These are phyloP conservation scores for Trichoderma asperellum DNA, from an alignment of 2,329 filamentous ascomycete genomes.

Conservation along the genomic window DNA sequence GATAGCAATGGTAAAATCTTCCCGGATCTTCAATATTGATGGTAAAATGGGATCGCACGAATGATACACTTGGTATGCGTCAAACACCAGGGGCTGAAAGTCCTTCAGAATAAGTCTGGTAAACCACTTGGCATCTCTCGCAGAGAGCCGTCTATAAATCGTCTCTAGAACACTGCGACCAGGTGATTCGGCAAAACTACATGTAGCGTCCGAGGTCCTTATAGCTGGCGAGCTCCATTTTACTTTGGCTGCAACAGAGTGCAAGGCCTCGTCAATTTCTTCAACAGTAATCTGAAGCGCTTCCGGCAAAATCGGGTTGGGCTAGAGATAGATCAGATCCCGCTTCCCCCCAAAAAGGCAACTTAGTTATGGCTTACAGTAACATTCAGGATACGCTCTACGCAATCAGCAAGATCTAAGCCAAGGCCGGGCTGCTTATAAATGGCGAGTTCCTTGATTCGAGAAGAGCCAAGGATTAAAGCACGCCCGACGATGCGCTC, in stretches of 20 bases:
- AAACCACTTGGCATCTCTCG: constrained; percentile 84
- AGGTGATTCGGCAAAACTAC: constrained; percentile 30
- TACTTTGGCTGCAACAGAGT: constrained; percentile 68
- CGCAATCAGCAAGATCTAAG: constrained; percentile 71
- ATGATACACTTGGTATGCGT: constrained; percentile 58
- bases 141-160: constrained; percentile 63
- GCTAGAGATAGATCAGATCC: constrained; percentile 42
- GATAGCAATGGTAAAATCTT: constrained; percentile 66
- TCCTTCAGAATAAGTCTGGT: constrained; percentile 79
- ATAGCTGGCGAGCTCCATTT: constrained; percentile 71
- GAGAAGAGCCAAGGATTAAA: constrained; percentile 65
- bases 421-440: constrained; percentile 63
- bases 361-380: constrained; percentile 52
- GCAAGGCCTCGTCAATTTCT: constrained; percentile 69
- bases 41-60: constrained; percentile 72
- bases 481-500: constrained; percentile 69
- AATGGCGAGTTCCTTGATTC: constrained; percentile 63
- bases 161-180: constrained; percentile 54
- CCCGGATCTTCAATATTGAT: constrained; percentile 69
- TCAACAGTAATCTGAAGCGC: constrained; percentile 63
- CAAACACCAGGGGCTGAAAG: constrained; percentile 68
- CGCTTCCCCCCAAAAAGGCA: not conserved
- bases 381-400: constrained; percentile 64
- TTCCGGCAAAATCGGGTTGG: constrained; percentile 44
- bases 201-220: constrained; percentile 42